phyloP scores from a whole-genome alignment of 352 stramenopile species.

The Phytopythium boreale region DNA sequence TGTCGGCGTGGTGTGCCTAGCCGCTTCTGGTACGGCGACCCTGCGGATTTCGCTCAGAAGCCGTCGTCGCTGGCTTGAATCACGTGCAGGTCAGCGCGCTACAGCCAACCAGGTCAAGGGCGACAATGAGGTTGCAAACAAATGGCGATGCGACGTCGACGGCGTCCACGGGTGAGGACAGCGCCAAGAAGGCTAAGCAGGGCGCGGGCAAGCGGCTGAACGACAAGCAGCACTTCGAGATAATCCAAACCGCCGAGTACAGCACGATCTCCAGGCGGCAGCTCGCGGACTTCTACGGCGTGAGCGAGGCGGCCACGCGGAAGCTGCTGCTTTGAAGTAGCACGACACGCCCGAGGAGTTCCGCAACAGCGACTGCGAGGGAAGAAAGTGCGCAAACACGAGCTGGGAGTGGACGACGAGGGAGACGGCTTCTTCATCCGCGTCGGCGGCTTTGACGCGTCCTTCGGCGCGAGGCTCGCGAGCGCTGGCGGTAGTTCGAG shows the following conservation, averaged over 20 bases:
- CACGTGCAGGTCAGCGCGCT: conserved; percentile 60
- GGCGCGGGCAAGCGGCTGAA: conserved; percentile 71
- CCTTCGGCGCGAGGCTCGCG: conserved; percentile 8
- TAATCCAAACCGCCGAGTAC: conserved; percentile 81
- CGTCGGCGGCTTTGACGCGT: background rate
- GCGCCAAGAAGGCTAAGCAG: conserved; percentile 63
- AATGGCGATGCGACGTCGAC: background rate
- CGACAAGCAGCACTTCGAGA: conserved; percentile 78
- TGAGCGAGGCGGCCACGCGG: conserved; percentile 76
- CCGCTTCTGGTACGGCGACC: conserved; percentile 77
- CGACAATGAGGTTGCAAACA: conserved; percentile 9
- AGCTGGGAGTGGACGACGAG: conserved; percentile 1
- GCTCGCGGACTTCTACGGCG: conserved; percentile 70
- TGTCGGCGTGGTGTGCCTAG: conserved; percentile 66
- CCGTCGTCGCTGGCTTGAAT: conserved; percentile 59
- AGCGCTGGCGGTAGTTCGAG: background rate
- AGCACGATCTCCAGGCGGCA: conserved; percentile 76
- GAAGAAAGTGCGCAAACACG: conserved; percentile 40
- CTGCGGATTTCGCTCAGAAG: conserved; percentile 64
- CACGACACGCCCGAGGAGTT: conserved; percentile 78
- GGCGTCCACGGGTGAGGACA: conserved; percentile 17
- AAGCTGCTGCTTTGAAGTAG: conserved; percentile 81
- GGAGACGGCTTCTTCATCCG: background rate
- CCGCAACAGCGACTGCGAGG: conserved; percentile 65
- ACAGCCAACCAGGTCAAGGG: conserved; percentile 49